A percentile compares a stretch with the other conserved stretches of the same genome.
Conservation (phyloP, 371 early-diverging fungal genomes). For the Mucor lusitanicus region DNA sequence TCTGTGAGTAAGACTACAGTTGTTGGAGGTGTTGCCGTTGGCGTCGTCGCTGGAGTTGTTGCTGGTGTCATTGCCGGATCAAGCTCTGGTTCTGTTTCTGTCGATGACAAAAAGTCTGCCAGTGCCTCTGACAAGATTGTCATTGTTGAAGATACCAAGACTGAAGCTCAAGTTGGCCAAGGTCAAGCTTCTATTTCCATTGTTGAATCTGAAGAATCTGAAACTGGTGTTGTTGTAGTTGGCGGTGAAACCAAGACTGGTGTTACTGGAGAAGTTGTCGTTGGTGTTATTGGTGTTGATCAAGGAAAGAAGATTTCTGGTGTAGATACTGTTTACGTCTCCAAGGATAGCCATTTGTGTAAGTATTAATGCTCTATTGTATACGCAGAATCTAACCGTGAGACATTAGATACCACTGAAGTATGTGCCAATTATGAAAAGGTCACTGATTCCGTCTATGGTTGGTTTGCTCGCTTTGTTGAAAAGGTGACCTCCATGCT, state of each 20-base stretch:
- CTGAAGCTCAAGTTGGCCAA: background rate
- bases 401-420: background rate
- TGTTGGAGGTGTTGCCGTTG: background rate
- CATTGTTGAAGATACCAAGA: background rate
- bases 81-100: background rate
- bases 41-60: background rate
- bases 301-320: background rate
- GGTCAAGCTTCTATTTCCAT: background rate
- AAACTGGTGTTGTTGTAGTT: background rate
- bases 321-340: background rate
- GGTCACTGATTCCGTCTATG: background rate
- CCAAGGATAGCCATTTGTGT: constrained; percentile 4
- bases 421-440: background rate
- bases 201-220: background rate
- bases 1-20: background rate
- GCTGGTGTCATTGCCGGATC: background rate
- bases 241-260: background rate
- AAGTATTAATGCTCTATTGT: background rate
- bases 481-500: constrained; percentile 15
- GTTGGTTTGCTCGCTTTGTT: constrained; percentile 12
- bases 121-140: background rate
- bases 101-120: background rate
- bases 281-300: background rate
- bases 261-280: background rate
- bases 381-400: background rate